A percentile compares a stretch with the other conserved stretches of the same genome.
These are phyloP conservation scores for Apiotrichum laibachii DNA, from an alignment of 1,284 basidiomycete species.

Conservation along the genomic window DNA sequence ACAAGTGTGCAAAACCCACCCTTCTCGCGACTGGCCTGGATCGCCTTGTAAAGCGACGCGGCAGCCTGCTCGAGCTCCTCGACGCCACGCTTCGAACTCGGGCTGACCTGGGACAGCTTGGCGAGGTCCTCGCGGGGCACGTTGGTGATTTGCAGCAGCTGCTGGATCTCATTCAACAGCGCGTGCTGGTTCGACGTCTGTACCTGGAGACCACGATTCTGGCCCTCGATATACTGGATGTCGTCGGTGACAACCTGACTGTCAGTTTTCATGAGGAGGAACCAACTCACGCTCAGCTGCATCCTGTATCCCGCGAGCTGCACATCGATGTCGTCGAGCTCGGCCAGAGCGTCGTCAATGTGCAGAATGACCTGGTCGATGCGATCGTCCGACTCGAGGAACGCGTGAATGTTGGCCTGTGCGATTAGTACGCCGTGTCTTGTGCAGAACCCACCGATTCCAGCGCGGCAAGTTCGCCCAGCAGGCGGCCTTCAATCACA, in stretches of 20 bases:
- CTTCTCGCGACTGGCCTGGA: constrained; percentile 84
- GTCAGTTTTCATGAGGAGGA: constrained; percentile 8
- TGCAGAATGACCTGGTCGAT: constrained; percentile 81
- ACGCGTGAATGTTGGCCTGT: constrained; percentile 94
- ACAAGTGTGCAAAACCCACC: constrained; percentile 56
- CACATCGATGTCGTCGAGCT: constrained; percentile 82
- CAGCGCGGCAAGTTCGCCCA: constrained; percentile 82
- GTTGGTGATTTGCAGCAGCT: constrained; percentile 89
- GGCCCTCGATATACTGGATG: constrained; percentile 91
- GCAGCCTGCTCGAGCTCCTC: constrained; percentile 76
- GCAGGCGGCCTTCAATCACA: constrained; percentile 76
- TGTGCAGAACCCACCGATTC: constrained; percentile 65
- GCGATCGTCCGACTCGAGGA: constrained; percentile 86
- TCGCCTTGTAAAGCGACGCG: constrained; percentile 88
- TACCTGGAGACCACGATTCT: constrained; percentile 94
- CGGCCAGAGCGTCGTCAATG: constrained; percentile 79
- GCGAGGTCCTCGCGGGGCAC: constrained; percentile 74
- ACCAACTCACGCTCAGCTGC: constrained; percentile 76
- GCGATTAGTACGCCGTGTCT: background rate
- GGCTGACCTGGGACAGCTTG: constrained; percentile 76
- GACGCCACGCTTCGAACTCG: constrained; percentile 74
- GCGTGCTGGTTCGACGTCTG: constrained; percentile 93
- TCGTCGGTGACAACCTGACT: constrained; percentile 85
- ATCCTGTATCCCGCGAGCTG: constrained; percentile 88
- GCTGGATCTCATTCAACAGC: constrained; percentile 75